phyloP scores from a whole-genome alignment of 2,329 filamentous ascomycete genomes.

The Fusarium dlaminii region DNA sequence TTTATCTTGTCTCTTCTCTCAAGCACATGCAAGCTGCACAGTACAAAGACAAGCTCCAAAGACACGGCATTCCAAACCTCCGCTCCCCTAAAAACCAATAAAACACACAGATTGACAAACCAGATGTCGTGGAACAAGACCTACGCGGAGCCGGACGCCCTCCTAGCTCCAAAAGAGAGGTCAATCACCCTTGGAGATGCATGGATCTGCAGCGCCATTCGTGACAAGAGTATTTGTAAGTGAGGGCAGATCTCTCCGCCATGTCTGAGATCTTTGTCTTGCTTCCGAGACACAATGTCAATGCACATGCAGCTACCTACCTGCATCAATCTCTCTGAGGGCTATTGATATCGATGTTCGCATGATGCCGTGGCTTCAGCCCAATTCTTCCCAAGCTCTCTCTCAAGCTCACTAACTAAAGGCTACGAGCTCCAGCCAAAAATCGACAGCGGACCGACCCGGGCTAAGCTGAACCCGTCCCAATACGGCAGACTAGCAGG shows the following conservation, averaged over 20 bases:
- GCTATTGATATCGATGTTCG: too few relatives aligned
- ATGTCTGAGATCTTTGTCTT: constrained; percentile 1
- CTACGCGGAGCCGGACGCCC: background rate
- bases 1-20: background rate
- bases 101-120: background rate
- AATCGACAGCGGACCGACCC: constrained; percentile 10
- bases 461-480: background rate
- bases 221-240: background rate
- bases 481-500: background rate
- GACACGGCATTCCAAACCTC: background rate
- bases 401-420: background rate
- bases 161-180: background rate
- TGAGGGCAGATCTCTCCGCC: background rate
- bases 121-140: background rate
- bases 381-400: background rate
- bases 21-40: background rate
- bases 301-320: background rate
- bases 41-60: background rate
- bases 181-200: background rate
- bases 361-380: background rate
- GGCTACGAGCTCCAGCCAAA: background rate
- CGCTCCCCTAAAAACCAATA: background rate
- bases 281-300: background rate
- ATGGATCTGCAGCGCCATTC: background rate
- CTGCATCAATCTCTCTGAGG: too few relatives aligned